phyloP scores from a whole-genome alignment of 176 grass and related monocot species.

The Juncus effusus region DNA sequence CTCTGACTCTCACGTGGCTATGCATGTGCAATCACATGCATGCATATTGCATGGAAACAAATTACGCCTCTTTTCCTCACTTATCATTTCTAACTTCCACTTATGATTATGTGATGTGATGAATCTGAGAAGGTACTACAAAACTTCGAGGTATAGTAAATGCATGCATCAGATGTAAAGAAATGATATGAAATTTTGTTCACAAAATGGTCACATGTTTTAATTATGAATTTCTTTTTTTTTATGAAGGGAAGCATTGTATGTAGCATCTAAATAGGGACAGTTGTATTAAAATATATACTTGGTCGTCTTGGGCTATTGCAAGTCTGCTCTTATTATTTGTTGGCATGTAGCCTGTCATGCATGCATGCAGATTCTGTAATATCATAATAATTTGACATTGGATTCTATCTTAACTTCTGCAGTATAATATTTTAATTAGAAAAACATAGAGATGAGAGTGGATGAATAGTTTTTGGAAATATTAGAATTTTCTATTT shows the following conservation, averaged over 20 bases:
- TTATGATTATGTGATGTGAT: background rate
- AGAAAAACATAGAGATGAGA: no score
- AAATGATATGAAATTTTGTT: no score
- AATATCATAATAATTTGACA: conserved; percentile 6
- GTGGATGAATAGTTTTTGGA: no score
- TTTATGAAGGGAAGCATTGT: no score
- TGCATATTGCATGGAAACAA: conserved; percentile 6
- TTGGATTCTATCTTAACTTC: conserved; percentile 15
- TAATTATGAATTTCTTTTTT: no score
- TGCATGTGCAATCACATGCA: conserved; percentile 27
- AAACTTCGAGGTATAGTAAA: conserved; percentile 5
- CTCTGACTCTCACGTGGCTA: conserved; percentile 8
- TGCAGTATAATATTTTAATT: background rate
- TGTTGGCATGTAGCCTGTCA: conserved; percentile 17
- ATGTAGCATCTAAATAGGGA: conserved; percentile 24
- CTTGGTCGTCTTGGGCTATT: background rate
- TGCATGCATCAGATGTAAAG: no score
- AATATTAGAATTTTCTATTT: no score
- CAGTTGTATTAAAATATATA: conserved; percentile 6
- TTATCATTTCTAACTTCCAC: conserved; percentile 20
- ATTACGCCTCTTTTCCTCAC: background rate
- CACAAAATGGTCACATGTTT: no score
- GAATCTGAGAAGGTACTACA: no score
- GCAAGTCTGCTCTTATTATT: conserved; percentile 9
- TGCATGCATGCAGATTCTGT: conserved; percentile 11